Conservation (phyloP, 805 yeast species). For the Starmerella ratchasimensis region DNA sequence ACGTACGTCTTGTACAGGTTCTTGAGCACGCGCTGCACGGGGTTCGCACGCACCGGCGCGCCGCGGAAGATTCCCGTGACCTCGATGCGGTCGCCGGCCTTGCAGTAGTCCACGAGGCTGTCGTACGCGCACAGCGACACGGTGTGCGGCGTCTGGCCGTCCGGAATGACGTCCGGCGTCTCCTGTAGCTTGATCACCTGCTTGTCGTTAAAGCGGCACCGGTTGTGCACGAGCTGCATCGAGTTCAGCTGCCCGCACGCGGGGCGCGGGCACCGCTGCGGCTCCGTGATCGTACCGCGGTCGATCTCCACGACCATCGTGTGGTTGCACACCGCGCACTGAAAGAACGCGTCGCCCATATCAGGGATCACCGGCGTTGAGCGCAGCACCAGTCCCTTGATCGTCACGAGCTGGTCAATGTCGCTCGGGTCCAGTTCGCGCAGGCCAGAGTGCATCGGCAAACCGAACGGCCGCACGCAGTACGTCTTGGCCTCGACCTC, state of each 20-base stretch:
- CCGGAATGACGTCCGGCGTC: slow-evolving; percentile 92
- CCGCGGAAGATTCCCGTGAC: slow-evolving; percentile 92
- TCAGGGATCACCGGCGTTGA: slow-evolving; percentile 90
- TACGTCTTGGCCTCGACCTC: slow-evolving; percentile 70
- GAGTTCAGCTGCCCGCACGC: slow-evolving; percentile 72
- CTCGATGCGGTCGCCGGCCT: slow-evolving; percentile 94
- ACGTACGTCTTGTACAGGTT: slow-evolving; percentile 80
- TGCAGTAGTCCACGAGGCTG: slow-evolving; percentile 82
- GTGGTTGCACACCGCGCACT: slow-evolving; percentile 89
- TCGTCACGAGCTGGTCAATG: slow-evolving; percentile 80
- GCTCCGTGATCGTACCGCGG: slow-evolving; percentile 88
- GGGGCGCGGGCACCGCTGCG: slow-evolving; percentile 80
- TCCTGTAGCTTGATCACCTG: slow-evolving; percentile 91
- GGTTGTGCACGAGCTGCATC: slow-evolving; percentile 80
- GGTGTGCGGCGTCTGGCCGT: slow-evolving; percentile 97
- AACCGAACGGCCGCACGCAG: slow-evolving; percentile 80
- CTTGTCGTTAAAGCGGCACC: slow-evolving; percentile 87
- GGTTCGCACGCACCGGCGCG: slow-evolving; percentile 76
- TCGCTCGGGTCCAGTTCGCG: slow-evolving; percentile 88
- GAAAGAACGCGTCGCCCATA: slow-evolving; percentile 94
- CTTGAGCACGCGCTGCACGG: slow-evolving; percentile 72
- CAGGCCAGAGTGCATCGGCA: slow-evolving; percentile 61
- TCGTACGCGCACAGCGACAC: slow-evolving; percentile 89
- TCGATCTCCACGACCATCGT: slow-evolving; percentile 84
- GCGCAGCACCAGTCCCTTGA: slow-evolving; percentile 82